These are phyloP conservation scores for Osmanthus fragrans DNA, from an alignment of 257 asterid species.

Conservation along the genomic window DNA sequence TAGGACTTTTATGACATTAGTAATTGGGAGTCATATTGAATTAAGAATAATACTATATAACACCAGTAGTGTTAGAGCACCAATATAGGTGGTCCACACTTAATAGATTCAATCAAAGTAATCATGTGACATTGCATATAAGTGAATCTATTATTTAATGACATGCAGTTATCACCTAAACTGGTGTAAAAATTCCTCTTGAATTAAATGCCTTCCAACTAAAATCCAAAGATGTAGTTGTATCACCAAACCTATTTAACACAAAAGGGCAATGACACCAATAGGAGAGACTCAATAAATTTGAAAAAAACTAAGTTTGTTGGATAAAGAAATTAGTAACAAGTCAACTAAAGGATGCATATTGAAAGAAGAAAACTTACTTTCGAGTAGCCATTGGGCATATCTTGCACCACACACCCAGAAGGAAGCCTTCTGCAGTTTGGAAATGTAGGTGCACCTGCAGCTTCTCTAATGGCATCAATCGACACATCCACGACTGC, in stretches of 20 bases:
- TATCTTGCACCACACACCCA: slow-evolving; percentile 91
- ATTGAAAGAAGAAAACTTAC: slow-evolving; percentile 40
- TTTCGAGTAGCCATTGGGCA: slow-evolving; percentile 96
- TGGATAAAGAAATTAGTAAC: slow-evolving; percentile 15
- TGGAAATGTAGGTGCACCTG: slow-evolving; percentile 34
- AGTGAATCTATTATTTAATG: too few species aligned
- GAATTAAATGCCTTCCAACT: slow-evolving; percentile 35
- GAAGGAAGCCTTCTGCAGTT: slow-evolving; percentile 85
- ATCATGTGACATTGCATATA: too few species aligned
- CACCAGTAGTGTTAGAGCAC: too few species aligned
- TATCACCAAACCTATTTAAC: slow-evolving; percentile 54
- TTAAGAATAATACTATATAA: too few species aligned
- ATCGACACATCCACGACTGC: slow-evolving; percentile 89
- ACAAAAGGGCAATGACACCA: slow-evolving; percentile 36
- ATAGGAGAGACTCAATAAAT: slow-evolving; percentile 42
- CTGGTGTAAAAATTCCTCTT: too few species aligned
- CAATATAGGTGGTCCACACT: too few species aligned
- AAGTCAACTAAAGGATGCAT: slow-evolving; percentile 31
- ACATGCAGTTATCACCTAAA: too few species aligned
- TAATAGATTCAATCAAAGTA: too few species aligned
- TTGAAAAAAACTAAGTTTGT: slow-evolving; percentile 23
- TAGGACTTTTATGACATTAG: background rate
- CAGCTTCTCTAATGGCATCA: slow-evolving; percentile 55
- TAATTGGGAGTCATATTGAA: background rate
- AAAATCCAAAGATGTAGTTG: slow-evolving; percentile 43